These are phyloP conservation scores for Pelargonium nanum DNA, from an alignment of 345 rosid species.

Conservation along the genomic window DNA sequence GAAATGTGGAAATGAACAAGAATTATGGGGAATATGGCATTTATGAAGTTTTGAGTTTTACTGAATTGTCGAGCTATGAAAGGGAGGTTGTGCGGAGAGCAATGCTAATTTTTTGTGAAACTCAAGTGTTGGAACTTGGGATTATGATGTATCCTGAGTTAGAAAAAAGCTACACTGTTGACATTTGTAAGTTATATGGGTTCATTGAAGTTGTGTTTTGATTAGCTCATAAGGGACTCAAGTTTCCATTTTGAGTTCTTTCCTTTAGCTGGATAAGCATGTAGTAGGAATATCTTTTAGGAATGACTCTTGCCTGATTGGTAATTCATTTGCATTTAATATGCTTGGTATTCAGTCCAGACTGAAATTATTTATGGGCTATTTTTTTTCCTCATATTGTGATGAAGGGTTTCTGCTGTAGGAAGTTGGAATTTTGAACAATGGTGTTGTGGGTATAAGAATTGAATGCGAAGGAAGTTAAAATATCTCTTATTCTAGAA, in stretches of 20 bases:
- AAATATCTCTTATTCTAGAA: background rate
- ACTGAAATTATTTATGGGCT: background rate
- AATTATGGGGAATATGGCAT: background rate
- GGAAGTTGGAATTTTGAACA: background rate
- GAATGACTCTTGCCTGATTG: background rate
- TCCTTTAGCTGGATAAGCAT: no score
- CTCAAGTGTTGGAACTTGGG: background rate
- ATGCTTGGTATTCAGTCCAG: background rate
- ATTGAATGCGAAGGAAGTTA: background rate
- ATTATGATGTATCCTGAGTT: background rate
- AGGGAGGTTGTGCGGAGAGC: background rate
- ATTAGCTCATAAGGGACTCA: background rate
- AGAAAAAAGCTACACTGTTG: background rate
- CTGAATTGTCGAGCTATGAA: background rate
- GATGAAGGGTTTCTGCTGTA: background rate
- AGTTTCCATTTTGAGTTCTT: background rate
- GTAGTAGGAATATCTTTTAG: background rate
- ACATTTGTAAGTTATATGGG: background rate
- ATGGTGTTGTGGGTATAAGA: background rate
- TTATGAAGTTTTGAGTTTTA: background rate
- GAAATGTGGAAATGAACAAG: background rate
- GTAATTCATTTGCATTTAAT: background rate
- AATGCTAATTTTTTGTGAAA: no score
- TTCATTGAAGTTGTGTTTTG: background rate
- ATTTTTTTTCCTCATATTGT: background rate